Percentiles rank a stretch among this genome's conserved stretches.
These are phyloP conservation scores for Candida orba DNA, from an alignment of 805 yeast species.

Conservation along the genomic window DNA sequence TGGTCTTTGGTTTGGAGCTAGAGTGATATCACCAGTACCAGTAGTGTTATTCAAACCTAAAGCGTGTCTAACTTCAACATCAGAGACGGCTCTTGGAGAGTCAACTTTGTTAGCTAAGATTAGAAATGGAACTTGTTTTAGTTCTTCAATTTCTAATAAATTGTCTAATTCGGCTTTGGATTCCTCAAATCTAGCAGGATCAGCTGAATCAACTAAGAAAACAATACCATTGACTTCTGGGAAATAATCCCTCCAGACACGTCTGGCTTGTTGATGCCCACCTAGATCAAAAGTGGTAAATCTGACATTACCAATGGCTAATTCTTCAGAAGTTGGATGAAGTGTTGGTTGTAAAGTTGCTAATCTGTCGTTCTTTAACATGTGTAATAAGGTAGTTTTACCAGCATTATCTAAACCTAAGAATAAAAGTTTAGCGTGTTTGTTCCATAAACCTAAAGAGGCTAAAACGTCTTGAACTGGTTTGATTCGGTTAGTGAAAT, in stretches of 20 bases:
- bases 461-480: constrained; percentile 51
- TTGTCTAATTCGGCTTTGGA: constrained; percentile 93
- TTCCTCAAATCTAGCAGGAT: constrained; percentile 90
- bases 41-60: constrained; percentile 85
- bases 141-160: constrained; percentile 86
- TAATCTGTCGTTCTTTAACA: constrained; percentile 90
- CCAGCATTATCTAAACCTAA: constrained; percentile 98
- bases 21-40: constrained; percentile 72
- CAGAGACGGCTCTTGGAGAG: constrained; percentile 88
- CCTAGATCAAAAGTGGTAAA: constrained; percentile 98
- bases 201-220: constrained; percentile 94
- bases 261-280: constrained; percentile 98
- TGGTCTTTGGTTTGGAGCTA: constrained; percentile 68
- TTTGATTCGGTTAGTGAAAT: background rate
- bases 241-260: constrained; percentile 98
- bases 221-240: constrained; percentile 99
- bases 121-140: constrained; percentile 82
- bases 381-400: constrained; percentile 82
- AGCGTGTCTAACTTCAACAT: constrained; percentile 86
- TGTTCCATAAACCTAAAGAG: constrained; percentile 80
- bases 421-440: constrained; percentile 93
- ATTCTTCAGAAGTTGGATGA: constrained; percentile 98
- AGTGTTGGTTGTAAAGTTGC: constrained; percentile 97
- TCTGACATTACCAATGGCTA: constrained; percentile 91
- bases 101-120: constrained; percentile 96